These are phyloP conservation scores for Talaromyces pinophilus DNA, from an alignment of 2,329 filamentous ascomycete species.

Conservation along the genomic window DNA sequence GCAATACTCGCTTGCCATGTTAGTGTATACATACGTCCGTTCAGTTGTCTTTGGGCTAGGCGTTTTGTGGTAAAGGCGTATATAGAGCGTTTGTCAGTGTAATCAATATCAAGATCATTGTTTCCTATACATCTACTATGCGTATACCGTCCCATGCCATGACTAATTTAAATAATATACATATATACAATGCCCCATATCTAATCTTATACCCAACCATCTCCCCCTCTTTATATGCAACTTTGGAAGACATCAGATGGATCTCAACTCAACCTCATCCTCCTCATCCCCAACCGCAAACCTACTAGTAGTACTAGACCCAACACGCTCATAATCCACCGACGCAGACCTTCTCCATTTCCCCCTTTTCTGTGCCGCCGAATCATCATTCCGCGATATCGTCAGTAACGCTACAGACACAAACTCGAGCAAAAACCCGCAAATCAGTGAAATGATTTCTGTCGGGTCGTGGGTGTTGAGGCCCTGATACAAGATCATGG, in stretches of 20 bases:
- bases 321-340: slow-evolving; percentile 14
- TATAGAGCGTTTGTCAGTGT: background rate
- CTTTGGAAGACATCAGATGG: background rate
- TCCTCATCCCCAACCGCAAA: slow-evolving; percentile 10
- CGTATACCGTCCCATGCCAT: background rate
- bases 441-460: slow-evolving; percentile 20
- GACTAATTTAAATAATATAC: background rate
- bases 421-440: slow-evolving; percentile 21
- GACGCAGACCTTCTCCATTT: background rate
- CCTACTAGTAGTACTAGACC: background rate
- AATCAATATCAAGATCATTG: background rate
- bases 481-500: slow-evolving; percentile 21
- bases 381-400: slow-evolving; percentile 14
- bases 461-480: slow-evolving; percentile 17
- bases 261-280: slow-evolving; percentile 15
- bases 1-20: background rate
- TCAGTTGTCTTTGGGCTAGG: background rate
- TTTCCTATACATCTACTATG: background rate
- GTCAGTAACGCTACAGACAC: slow-evolving; percentile 15
- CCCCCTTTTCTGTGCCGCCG: background rate
- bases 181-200: background rate
- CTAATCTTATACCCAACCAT: background rate
- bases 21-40: background rate
- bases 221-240: background rate
- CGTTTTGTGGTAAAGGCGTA: slow-evolving; percentile 1